Base-by-base conservation (phyloP, 257 asterid genomes). In the Paraleonurus japonicus region DNA sequence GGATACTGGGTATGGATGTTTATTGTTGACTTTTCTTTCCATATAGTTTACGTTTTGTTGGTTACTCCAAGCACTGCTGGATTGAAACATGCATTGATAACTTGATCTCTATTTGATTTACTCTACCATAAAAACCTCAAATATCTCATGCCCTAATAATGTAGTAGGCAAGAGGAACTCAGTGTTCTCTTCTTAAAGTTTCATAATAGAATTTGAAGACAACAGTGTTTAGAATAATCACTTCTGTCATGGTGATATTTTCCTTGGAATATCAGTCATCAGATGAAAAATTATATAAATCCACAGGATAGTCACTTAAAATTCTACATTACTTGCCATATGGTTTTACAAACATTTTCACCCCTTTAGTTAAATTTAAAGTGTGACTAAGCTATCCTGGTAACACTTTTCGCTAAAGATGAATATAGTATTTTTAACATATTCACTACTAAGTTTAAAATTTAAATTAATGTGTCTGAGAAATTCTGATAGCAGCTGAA, bases 1-100 rank as follows among this genome's bases (percentile, higher is more conserved):
- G 98, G 99, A 76, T 89, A 89, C 79, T 95, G 99, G 99, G 99
- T 95, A 84, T 60, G 94, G 74, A 63, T 63, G 26, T 73, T 65
- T 64, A 68, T 69, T 79, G 32, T 66, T 67, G 24, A 51, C 72
- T 4, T 23, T 41, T 23, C 41, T 55, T 63, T 57, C 62, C 26
- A 6, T 6, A 20, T 61, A 39, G 43, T 68, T 43, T 51, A 48
- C 41, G 7, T 11, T 55, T 17, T 53, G 10, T 61, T 32, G 9
- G 30, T 24, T 62, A 10, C 22, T 55, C 28, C 61, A 7, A 33
- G 37, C 60, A 39, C 53, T 69, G 32, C 55, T 62, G 51, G 64
- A 30, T 22, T 61, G 33, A 16, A 20, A 60, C n/a, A 37, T 24
- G 75, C 61, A 33, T 55, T 60, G 26, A 43, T 47, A 35, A 1